Percentiles rank a stretch among this genome's conserved stretches.
phyloP scores from a whole-genome alignment of 805 yeast genomes.

The Deakozyma indianensis region DNA sequence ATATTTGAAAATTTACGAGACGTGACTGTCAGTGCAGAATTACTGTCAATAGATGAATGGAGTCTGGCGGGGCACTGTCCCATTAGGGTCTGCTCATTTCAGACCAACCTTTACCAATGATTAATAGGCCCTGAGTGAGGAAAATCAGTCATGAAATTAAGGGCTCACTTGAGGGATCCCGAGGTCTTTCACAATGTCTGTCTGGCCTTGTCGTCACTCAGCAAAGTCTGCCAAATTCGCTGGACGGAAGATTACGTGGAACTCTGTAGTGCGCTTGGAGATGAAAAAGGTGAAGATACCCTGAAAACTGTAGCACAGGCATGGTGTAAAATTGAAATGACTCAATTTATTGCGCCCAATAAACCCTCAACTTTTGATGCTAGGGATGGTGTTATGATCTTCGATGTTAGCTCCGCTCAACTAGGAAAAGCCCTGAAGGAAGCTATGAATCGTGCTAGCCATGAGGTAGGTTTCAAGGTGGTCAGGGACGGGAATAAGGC shows the following conservation, averaged over 20 bases:
- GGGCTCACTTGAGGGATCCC: too few relatives aligned
- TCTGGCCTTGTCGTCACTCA: background rate
- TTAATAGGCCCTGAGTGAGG: too few relatives aligned
- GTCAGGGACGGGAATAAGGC: background rate
- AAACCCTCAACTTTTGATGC: background rate
- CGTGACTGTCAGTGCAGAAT: too few relatives aligned
- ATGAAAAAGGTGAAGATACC: background rate
- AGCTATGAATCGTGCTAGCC: background rate
- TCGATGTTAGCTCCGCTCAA: background rate
- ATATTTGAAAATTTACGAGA: too few relatives aligned
- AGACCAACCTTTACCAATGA: too few relatives aligned
- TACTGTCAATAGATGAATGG: too few relatives aligned
- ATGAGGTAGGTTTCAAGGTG: background rate
- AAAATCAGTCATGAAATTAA: too few relatives aligned
- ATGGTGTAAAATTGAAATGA: background rate
- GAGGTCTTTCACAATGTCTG: background rate
- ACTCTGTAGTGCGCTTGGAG: background rate
- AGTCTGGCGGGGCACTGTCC: too few relatives aligned
- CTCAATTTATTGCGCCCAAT: background rate
- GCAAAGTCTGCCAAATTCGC: background rate
- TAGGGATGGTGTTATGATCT: background rate
- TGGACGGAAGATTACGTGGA: background rate
- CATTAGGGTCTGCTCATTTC: too few relatives aligned
- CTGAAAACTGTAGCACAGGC: background rate
- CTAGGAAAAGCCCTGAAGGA: background rate